Evolutionary conservation across 1,139 yeast genomes (phyloP).

Genomic region (Saccharomyces pastorianus): DNA sequence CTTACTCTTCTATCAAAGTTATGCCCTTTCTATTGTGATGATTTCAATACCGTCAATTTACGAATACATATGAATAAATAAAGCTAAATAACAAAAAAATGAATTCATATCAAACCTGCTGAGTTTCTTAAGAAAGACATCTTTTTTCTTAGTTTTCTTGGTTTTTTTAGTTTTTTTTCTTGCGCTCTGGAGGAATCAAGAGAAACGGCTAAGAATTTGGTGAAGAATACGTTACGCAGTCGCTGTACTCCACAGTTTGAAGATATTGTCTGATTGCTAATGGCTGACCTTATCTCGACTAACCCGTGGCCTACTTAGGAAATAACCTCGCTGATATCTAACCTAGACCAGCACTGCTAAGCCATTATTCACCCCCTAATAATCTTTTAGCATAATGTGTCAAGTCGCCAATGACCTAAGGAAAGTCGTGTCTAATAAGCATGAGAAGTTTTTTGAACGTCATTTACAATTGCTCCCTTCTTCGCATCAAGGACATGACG

Average conservation of each 20-base stretch:
- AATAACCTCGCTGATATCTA: too few relatives aligned
- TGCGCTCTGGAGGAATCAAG: too few relatives aligned
- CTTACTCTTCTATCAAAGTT: neutral
- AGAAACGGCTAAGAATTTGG: too few relatives aligned
- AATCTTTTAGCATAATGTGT: neutral
- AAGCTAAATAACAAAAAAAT: neutral
- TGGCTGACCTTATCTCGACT: too few relatives aligned
- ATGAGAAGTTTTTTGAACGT: constrained; percentile 23
- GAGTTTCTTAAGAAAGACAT: neutral
- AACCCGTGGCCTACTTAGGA: too few relatives aligned
- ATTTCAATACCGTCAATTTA: neutral
- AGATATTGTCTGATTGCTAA: too few relatives aligned
- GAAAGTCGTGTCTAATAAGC: constrained; percentile 11
- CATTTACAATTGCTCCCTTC: constrained; percentile 26
- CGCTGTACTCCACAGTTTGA: too few relatives aligned
- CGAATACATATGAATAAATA: neutral
- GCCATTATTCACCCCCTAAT: too few relatives aligned
- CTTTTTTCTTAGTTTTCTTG: neutral
- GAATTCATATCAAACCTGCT: neutral
- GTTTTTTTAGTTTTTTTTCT: too few relatives aligned
- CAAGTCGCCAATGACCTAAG: neutral
- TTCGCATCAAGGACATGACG: constrained; percentile 24
- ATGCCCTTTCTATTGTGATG: constrained; percentile 4
- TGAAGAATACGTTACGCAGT: too few relatives aligned
- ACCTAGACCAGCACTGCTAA: too few relatives aligned